Percentiles rank a stretch among this genome's conserved stretches.
Evolutionary conservation across 257 asterid species (phyloP).

Genomic region (Solanum arcanum): DNA sequence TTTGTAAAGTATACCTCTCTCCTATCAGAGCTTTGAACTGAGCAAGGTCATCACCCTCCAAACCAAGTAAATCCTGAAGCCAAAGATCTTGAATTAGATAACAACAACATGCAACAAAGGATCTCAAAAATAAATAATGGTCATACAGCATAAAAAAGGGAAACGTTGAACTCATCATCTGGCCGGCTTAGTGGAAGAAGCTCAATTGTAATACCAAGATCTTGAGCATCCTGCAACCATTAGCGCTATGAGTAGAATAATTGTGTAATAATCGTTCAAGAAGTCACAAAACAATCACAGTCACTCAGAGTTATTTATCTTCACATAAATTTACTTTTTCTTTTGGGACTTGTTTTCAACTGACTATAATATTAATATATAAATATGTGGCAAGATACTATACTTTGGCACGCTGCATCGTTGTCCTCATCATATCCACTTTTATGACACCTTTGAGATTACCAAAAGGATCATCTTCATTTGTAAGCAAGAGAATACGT

Average conservation of each 20-base stretch:
- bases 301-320: not conserved
- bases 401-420: constrained; percentile 93
- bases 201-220: constrained; percentile 82
- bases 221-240: constrained; percentile 82
- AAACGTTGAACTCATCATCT: constrained; percentile 65
- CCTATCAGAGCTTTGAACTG: constrained; percentile 63
- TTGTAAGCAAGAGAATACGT: constrained; percentile 75
- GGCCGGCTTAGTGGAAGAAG: constrained; percentile 77
- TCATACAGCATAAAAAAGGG: constrained; percentile 84
- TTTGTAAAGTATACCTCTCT: constrained; percentile 53
- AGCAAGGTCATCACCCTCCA: constrained; percentile 65
- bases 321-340: not conserved
- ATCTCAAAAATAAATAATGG: not conserved
- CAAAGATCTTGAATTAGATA: constrained; percentile 12
- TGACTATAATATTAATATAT: not conserved
- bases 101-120: not conserved
- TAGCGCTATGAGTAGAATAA: not conserved
- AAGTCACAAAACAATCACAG: not conserved
- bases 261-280: not conserved
- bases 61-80: constrained; percentile 73
- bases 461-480: constrained; percentile 98
- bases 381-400: not conserved
- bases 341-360: not conserved
- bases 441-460: constrained; percentile 67
- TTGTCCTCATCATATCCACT: constrained; percentile 91